Evolutionary conservation across 2,329 filamentous ascomycete species (phyloP), one percentile per base, ranked within the genome.

Genomic region (Ophiocordyceps australis): DNA sequence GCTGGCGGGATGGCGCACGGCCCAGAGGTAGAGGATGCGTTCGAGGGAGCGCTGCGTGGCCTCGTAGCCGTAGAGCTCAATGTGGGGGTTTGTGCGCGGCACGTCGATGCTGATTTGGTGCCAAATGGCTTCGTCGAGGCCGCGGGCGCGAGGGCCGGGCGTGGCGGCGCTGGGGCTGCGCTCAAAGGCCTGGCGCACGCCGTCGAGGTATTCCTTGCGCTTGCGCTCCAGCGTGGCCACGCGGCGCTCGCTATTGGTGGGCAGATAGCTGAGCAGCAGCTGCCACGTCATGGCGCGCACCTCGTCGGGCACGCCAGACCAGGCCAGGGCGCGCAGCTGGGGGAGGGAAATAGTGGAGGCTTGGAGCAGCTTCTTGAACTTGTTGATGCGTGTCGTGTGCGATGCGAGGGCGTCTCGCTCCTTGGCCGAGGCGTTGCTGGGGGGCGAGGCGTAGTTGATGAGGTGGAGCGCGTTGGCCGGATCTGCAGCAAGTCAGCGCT

Each of bases 201-300:
- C 89, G 38, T 98, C 89, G 3, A 95, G 57, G 44, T 98, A 98
- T 47, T 98, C 91, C 45, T 86, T 94, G 26, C 89, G 72, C 50
- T 98, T 98, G 31, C 89, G 65, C 46, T 98, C 89, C 8, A 98
- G 60, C 0, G 85, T 89, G 1, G 80, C 69, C 7, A 95, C 80
- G 27, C 91, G 71, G 34, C 89, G 67, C 47, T 98, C 91, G 39
- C 83, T 92, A 44, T 83, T 94, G n/a, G 86, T 91, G 2, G 91
- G 89, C 5, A 98, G 65, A 48, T 98, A 98, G 30, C 86, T 89
- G 14, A 98, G 68, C 13, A 98, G 62, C 14, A 98, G 62, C 50
- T 95, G 85, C 89, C 89, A 98, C n/a, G 86, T 89, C 77, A 98
- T 94, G 26, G 89, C 82, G 29, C 91, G 80, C 12, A 98, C 83